These are phyloP conservation scores for Lactarius deliciosus DNA, from an alignment of 768 basidiomycete species.

Conservation along the genomic window DNA sequence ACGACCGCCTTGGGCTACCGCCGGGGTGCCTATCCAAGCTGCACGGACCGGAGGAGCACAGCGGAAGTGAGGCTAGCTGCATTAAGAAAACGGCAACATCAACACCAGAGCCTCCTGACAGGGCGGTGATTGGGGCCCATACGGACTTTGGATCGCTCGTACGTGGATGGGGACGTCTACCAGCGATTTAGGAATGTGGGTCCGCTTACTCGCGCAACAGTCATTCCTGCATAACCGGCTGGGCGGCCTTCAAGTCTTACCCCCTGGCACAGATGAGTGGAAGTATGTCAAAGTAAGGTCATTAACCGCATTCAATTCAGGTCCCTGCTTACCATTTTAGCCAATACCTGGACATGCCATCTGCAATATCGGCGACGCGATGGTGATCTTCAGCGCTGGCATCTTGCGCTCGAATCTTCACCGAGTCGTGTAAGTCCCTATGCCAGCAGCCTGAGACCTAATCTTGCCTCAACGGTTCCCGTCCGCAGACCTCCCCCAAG, in stretches of 20 bases:
- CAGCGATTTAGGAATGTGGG: not conserved
- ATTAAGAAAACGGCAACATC: conserved; percentile 33
- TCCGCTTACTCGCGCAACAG: not conserved
- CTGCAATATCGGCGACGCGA: conserved; percentile 38
- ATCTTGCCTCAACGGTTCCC: not conserved
- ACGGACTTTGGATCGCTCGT: conserved; percentile 40
- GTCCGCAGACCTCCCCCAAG: conserved; percentile 51
- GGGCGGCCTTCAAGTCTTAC: conserved; percentile 13
- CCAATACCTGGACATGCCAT: conserved; percentile 37
- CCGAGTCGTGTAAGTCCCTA: conserved; percentile 32
- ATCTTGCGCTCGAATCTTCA: conserved; percentile 37
- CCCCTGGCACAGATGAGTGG: conserved; percentile 1
- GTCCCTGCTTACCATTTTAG: conserved; percentile 5
- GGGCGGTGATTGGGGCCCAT: conserved; percentile 38
- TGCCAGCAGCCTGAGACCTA: not conserved
- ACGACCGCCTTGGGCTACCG: conserved; percentile 38
- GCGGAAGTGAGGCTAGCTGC: conserved; percentile 37
- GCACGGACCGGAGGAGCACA: conserved; percentile 35
- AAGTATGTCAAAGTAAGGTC: conserved; percentile 13
- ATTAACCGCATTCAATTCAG: too few species aligned
- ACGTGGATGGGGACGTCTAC: not conserved
- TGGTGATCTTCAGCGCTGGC: conserved; percentile 36
- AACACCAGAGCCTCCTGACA: conserved; percentile 34
- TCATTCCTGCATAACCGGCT: conserved; percentile 5
- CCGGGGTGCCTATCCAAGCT: conserved; percentile 33